Percentiles rank a stretch among this genome's conserved stretches.
Evolutionary conservation across 176 grass and related monocot genomes (phyloP).

Genomic region (Sorghum bicolor): Sorghum_bicolor_NCBIv3 NC_012873.2:9419001-9419500

Average conservation of each 20-base stretch:
- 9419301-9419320: constrained; percentile 29
- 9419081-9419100: background rate
- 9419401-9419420: constrained; percentile 85
- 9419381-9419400: constrained; percentile 96
- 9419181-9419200: constrained; percentile 82
- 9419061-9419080: background rate
- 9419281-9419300: constrained; percentile 3
- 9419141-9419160: constrained; percentile 80
- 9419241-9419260: constrained; percentile 98
- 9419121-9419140: constrained; percentile 22
- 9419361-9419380: constrained; percentile 95
- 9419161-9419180: constrained; percentile 85
- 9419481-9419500: background rate
- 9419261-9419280: constrained; percentile 55
- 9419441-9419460: background rate
- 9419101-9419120: background rate
- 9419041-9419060: background rate
- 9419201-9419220: constrained; percentile 97
- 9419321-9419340: constrained; percentile 67
- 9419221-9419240: constrained; percentile 99
- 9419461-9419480: background rate
- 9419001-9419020: constrained; percentile 53
- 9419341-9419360: constrained; percentile 97
- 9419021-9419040: background rate
- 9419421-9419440: background rate